Conservation (phyloP, 1,284 basidiomycete species). For the Austroboletus olivaceoglutinosus region DNA sequence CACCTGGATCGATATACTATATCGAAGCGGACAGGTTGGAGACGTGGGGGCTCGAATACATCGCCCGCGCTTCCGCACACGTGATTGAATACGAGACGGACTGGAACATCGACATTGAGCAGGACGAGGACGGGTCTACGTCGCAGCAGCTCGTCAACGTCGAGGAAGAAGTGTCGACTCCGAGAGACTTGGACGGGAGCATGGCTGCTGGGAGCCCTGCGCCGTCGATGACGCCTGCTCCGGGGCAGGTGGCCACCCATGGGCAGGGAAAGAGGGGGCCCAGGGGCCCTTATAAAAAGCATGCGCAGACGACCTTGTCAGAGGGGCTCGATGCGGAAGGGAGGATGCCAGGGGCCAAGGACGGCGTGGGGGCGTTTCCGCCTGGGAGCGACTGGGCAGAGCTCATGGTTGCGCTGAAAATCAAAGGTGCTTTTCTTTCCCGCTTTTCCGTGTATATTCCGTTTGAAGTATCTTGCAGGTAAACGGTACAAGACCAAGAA, state of each 20-base stretch:
- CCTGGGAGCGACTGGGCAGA: slow-evolving; percentile 65
- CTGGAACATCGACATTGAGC: slow-evolving; percentile 79
- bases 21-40: slow-evolving; percentile 70
- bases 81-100: slow-evolving; percentile 79
- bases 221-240: slow-evolving; percentile 24
- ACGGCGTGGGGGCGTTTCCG: slow-evolving; percentile 69
- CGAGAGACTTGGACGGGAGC: slow-evolving; percentile 24
- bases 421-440: slow-evolving; percentile 51
- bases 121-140: slow-evolving; percentile 56
- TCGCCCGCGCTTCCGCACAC: slow-evolving; percentile 61
- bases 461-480: slow-evolving; percentile 38
- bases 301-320: slow-evolving; percentile 37
- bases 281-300: slow-evolving; percentile 50
- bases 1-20: slow-evolving; percentile 66
- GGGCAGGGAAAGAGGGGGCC: slow-evolving; percentile 34
- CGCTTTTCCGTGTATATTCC: neutral
- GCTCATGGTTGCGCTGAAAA: slow-evolving; percentile 65
- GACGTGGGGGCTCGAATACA: slow-evolving; percentile 66
- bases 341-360: slow-evolving; percentile 67
- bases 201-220: slow-evolving; percentile 24
- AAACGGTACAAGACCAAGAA: slow-evolving; percentile 77
- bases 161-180: slow-evolving; percentile 26
- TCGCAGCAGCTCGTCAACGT: slow-evolving; percentile 36
- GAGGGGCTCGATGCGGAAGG: slow-evolving; percentile 67
- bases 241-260: slow-evolving; percentile 37